phyloP scores from a whole-genome alignment of 164 flowering plant genomes.

The Stephania japonica region DNA sequence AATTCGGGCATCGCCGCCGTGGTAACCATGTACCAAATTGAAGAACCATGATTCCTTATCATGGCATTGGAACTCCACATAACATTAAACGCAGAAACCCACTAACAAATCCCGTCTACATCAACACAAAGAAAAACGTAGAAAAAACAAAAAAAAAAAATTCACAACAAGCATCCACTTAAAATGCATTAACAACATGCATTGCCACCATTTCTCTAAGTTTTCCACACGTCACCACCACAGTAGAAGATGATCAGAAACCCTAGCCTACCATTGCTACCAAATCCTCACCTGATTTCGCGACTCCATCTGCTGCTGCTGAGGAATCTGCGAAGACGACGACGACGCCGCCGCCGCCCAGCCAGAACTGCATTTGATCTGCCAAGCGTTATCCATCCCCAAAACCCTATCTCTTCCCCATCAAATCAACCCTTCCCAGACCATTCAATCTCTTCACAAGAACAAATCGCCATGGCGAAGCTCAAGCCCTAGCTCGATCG shows the following conservation, averaged over 20 bases:
- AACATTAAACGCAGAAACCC: too few relatives aligned
- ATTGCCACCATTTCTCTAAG: background rate
- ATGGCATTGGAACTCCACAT: too few relatives aligned
- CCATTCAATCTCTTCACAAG: background rate
- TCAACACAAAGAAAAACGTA: background rate
- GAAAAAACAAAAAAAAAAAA: too few relatives aligned
- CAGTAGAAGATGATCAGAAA: conserved; percentile 2
- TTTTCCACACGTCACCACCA: too few relatives aligned
- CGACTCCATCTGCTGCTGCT: conserved; percentile 17
- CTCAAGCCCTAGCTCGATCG: background rate
- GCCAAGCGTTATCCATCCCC: conserved; percentile 36
- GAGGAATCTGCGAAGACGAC: conserved; percentile 11
- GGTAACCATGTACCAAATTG: too few relatives aligned
- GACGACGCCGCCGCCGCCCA: conserved; percentile 19
- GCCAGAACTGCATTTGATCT: conserved; percentile 25
- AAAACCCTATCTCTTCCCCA: conserved; percentile 24
- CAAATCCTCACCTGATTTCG: conserved; percentile 29
- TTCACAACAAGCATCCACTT: background rate
- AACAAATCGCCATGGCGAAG: background rate
- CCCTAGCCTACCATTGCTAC: background rate
- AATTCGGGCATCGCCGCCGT: too few relatives aligned
- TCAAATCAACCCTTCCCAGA: conserved; percentile 4
- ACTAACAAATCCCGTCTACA: background rate
- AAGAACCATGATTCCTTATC: too few relatives aligned
- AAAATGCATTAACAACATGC: background rate